These are phyloP conservation scores for Persicaria maculosa DNA, from an alignment of 148 eudicot genomes.

Conservation along the genomic window DNA sequence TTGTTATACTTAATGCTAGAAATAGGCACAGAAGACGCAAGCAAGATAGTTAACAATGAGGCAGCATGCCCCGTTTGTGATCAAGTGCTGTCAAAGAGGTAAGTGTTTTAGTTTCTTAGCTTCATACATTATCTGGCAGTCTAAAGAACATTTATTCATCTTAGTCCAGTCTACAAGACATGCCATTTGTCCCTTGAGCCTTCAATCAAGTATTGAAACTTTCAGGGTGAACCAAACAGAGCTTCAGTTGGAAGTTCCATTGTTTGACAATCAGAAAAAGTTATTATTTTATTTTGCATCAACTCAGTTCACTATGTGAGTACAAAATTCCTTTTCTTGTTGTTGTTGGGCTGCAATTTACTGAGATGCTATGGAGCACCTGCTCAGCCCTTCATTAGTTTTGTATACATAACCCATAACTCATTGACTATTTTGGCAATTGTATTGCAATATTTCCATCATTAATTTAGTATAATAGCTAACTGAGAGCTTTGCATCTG, in stretches of 20 bases:
- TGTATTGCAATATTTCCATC: not conserved
- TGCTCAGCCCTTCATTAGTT: not conserved
- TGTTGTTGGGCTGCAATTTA: not conserved
- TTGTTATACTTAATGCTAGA: conserved; percentile 36
- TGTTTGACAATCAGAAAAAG: not conserved
- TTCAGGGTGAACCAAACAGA: not conserved
- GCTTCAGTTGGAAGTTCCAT: not conserved
- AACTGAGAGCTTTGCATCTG: not conserved
- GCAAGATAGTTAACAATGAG: conserved; percentile 69
- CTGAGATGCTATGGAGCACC: not conserved
- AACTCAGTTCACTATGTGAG: not conserved
- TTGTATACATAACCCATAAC: not conserved
- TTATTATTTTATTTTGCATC: not conserved
- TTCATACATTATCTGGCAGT: not conserved
- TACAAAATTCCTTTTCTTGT: not conserved
- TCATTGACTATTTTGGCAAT: not conserved
- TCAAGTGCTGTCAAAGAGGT: conserved; percentile 94
- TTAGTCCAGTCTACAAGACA: not conserved
- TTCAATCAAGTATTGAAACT: not conserved
- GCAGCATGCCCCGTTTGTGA: conserved; percentile 94
- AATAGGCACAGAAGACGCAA: conserved; percentile 80
- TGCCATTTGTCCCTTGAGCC: not conserved
- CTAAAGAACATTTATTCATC: not conserved
- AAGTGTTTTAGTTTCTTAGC: conserved; percentile 5
- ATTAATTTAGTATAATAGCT: not conserved